Evolutionary conservation across 257 asterid species (phyloP).

Genomic region (Penstemon newberryi): DNA sequence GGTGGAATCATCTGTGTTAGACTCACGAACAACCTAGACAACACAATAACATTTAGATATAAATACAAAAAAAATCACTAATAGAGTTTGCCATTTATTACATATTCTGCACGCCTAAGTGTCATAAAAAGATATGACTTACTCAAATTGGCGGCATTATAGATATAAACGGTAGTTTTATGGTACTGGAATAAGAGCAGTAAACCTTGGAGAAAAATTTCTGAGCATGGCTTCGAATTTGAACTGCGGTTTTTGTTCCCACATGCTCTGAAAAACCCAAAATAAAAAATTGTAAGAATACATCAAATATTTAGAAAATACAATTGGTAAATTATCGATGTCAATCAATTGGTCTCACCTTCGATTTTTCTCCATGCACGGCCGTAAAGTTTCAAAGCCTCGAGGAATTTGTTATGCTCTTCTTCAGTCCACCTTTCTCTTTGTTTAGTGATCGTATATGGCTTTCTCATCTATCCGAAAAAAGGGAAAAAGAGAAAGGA

Average conservation of each 20-base stretch:
- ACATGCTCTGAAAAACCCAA: conserved; percentile 64
- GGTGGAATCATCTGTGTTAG: conserved; percentile 45
- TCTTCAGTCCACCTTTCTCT: conserved; percentile 95
- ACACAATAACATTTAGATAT: conserved; percentile 16
- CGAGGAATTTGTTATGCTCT: conserved; percentile 83
- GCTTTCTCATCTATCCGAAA: conserved; percentile 65
- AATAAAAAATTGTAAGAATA: conserved; percentile 5
- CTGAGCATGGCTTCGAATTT: conserved; percentile 98
- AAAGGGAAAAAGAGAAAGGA: neutral
- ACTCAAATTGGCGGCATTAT: conserved; percentile 48
- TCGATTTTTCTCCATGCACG: conserved; percentile 96
- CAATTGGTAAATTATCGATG: neutral
- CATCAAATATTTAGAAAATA: neutral
- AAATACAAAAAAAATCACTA: neutral
- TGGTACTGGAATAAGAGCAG: conserved; percentile 48
- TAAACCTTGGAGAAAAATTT: conserved; percentile 93
- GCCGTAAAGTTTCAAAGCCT: conserved; percentile 85
- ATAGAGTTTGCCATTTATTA: neutral
- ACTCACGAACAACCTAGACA: conserved; percentile 76
- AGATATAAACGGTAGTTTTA: conserved; percentile 43
- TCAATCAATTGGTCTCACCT: conserved; percentile 44
- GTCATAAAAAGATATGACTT: conserved; percentile 52
- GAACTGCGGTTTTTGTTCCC: conserved; percentile 93
- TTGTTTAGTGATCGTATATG: conserved; percentile 88
- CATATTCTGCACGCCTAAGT: conserved; percentile 41